Percentiles rank a stretch among this genome's conserved stretches.
phyloP scores from a whole-genome alignment of 1,284 basidiomycete genomes.

The Apiotrichum montevideense region DNA sequence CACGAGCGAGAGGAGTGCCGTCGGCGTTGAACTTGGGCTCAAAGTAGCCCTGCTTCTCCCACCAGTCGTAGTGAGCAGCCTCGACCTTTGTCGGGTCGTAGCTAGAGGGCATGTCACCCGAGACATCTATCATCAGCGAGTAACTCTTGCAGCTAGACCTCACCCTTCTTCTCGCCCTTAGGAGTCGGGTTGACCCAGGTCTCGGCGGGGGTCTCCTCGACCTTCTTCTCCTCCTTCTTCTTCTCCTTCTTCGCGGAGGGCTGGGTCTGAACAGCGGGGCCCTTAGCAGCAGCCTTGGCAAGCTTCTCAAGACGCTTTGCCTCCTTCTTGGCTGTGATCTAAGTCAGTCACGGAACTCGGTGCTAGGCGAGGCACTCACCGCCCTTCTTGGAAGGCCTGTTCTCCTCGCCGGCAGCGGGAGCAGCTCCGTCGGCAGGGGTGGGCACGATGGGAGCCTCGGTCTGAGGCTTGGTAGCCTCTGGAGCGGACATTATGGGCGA shows the following conservation, averaged over 20 bases:
- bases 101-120: constrained; percentile 61
- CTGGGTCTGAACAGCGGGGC: constrained; percentile 33
- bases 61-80: constrained; percentile 98
- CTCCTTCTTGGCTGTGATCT: constrained; percentile 56
- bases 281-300: constrained; percentile 63
- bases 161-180: constrained; percentile 84
- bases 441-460: constrained; percentile 24
- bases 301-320: constrained; percentile 55
- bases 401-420: constrained; percentile 16
- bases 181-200: constrained; percentile 80
- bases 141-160: constrained; percentile 9
- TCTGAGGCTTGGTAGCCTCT: constrained; percentile 26
- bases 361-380: constrained; percentile 22
- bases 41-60: constrained; percentile 86
- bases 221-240: constrained; percentile 60
- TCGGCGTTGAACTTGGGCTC: constrained; percentile 63
- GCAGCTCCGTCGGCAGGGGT: constrained; percentile 8
- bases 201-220: constrained; percentile 50
- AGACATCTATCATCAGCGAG: constrained; percentile 59
- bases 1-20: constrained; percentile 55
- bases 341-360: background rate
- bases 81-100: constrained; percentile 97
- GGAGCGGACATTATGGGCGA: constrained; percentile 22
- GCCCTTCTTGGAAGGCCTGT: constrained; percentile 32
- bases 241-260: constrained; percentile 64